Base-by-base conservation (phyloP, 257 asterid species). In the Plantago elongata region DNA sequence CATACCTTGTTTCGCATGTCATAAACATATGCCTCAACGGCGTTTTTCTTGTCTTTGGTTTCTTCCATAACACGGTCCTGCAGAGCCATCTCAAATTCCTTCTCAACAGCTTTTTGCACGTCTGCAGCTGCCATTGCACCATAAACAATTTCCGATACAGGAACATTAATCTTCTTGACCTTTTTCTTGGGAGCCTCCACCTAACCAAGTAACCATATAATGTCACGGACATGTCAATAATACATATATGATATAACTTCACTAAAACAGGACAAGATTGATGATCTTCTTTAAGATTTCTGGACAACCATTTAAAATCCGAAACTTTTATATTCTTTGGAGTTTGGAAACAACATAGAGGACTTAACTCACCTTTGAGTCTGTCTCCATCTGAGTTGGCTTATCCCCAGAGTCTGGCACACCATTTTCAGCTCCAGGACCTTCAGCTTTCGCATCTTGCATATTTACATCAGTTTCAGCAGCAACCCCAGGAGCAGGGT, bases 31-130 rank as follows among this genome's bases (percentile, higher is more conserved):
- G 99, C 81, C 81, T 93, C 99, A 9, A 93, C 96, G 14, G 99
- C 97, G 60, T 89, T 93, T 86, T 93, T 93, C 61, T 84, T 93
- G 75, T 93, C 99, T 66, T 89, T 93, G 6, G 99, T 93, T 75
- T 93, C 99, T 74, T 89, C 99, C 99, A 93, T 93, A 44, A 93
- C 75, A 10, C 96, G 96, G 52, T 93, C 99, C 87, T 93, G 99
- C 78, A 89, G 77, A 63, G 97, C 97, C 97, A 93, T 89, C 79
- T 93, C 96, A 51, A 79, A 93, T 70, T 93, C 99, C 73, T 93
- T 87, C 78, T 93, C 99, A 54, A 85, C 83, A 6, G 94, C 96
- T 60, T 87, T 93, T 51, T 93, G 96, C 63, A 93, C 76, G 64
- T 89, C 99, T 14, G 70, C 66, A 57, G 84, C 68, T 27, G 77